phyloP scores from a whole-genome alignment of 805 yeast species.

The Candida silvicultrix region DNA sequence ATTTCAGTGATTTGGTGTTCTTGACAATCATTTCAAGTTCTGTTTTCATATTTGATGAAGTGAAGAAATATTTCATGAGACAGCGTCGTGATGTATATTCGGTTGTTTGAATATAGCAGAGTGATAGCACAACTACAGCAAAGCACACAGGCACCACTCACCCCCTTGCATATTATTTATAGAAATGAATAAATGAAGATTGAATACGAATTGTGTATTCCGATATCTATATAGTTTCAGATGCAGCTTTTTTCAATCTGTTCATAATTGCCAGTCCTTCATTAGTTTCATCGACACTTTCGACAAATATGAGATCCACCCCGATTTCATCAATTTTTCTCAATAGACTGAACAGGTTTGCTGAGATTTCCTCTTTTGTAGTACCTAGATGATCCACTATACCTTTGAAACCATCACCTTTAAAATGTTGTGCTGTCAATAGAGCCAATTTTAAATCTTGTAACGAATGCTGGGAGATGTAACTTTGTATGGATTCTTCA shows the following conservation, averaged over 20 bases:
- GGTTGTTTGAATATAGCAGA: constrained; percentile 13
- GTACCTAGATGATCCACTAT: constrained; percentile 33
- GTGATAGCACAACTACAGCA: too few relatives aligned
- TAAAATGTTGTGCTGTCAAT: constrained; percentile 31
- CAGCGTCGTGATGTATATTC: constrained; percentile 16
- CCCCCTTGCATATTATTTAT: neutral
- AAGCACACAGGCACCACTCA: too few relatives aligned
- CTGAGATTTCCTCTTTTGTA: constrained; percentile 53
- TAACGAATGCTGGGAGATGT: constrained; percentile 22
- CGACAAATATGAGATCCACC: constrained; percentile 74
- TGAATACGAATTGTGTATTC: neutral
- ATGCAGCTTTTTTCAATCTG: constrained; percentile 78
- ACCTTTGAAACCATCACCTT: constrained; percentile 16
- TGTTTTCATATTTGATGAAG: constrained; percentile 83
- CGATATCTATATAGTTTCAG: constrained; percentile 31
- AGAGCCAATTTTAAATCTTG: constrained; percentile 41
- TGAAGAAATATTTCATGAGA: constrained; percentile 45
- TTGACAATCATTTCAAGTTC: constrained; percentile 63
- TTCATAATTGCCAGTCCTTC: constrained; percentile 97
- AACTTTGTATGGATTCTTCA: constrained; percentile 12
- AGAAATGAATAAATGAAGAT: constrained; percentile 2
- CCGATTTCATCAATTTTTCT: constrained; percentile 68
- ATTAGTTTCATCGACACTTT: constrained; percentile 66
- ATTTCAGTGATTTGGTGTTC: constrained; percentile 60
- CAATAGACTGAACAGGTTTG: constrained; percentile 63